Evolutionary conservation across 805 yeast species (phyloP), one percentile per base, ranked within the genome.

Genomic region (Saitoella complicata): DNA sequence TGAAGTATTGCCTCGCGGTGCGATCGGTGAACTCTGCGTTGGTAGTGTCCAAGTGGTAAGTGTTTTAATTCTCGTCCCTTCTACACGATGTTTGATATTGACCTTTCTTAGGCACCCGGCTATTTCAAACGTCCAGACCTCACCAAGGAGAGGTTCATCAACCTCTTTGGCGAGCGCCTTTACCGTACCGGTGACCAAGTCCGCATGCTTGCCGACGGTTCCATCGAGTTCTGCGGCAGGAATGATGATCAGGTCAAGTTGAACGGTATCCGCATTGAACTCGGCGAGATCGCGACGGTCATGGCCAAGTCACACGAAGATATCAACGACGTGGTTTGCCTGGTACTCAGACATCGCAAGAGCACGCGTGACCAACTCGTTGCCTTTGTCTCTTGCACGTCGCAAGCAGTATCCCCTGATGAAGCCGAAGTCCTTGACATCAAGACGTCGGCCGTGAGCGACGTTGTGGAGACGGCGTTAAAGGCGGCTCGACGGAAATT

Each of bases 181-280:
- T 54, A 54, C 43, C 40, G 53, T 8, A 54, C 58, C 3, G 58
- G 58, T 12, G 62, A 58, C 41, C 39, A 56, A 7, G 62, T 51
- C 3, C 46, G 56, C 7, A 42, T 53, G 42, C 44, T 57, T 1
- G 13, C 40, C 3, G 57, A 52, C 40, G 46, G 46, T 7, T 46
- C 60, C 5, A 46, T 58, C 29, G 60, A 57, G 11, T 55, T 57
- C 31, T 31, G 49, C 37, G 62, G 62, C 2, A 49, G 62, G 4
- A 51, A 42, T 35, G 62, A 58, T 41, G 52, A 55, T 6, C 62
- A 58, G 38, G 51, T 58, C 44, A 58, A 58, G 41, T 43, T 58
- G 2, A 51, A 62, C 6, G 62, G 62, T 7, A 62, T 58, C 36
- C 49, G 62, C 5, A 45, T 58, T n/a, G 62, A 58, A 37, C 53